Conservation (phyloP, 2,329 filamentous ascomycete genomes). For the Claviceps digitariae region DNA sequence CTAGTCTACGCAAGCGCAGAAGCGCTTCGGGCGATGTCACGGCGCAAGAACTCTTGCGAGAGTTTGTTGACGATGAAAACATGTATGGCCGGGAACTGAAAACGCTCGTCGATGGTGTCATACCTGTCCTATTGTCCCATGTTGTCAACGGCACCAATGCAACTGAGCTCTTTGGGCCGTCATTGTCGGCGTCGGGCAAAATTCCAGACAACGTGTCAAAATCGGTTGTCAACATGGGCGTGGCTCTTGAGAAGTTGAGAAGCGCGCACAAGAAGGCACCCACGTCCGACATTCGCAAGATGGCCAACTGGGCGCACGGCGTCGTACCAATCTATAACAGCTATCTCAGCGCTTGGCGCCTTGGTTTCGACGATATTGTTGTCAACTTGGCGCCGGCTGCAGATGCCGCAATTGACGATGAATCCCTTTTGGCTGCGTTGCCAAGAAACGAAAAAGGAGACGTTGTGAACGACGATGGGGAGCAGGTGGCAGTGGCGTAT, state of each 20-base stretch:
- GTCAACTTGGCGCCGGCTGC: conserved; percentile 73
- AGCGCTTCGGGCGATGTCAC: conserved; percentile 55
- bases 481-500: conserved; percentile 88
- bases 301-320: conserved; percentile 71
- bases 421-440: conserved; percentile 44
- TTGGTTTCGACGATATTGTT: conserved; percentile 89
- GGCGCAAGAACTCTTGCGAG: conserved; percentile 60
- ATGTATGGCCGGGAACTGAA: conserved; percentile 85
- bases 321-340: conserved; percentile 68
- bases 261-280: conserved; percentile 70
- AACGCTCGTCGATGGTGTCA: conserved; percentile 86
- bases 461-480: conserved; percentile 59
- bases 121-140: conserved; percentile 79
- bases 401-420: conserved; percentile 39
- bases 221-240: conserved; percentile 87
- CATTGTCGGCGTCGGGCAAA: conserved; percentile 25
- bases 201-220: conserved; percentile 55
- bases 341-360: conserved; percentile 77
- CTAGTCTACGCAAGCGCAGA: conserved; percentile 63
- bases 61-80: conserved; percentile 70
- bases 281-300: conserved; percentile 52
- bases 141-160: conserved; percentile 59
- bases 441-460: conserved; percentile 52
- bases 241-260: conserved; percentile 74
- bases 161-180: conserved; percentile 53